Evolutionary conservation across 1,284 basidiomycete species (phyloP), one percentile per base, ranked within the genome.

Genomic region (Coniferiporia weirii): DNA sequence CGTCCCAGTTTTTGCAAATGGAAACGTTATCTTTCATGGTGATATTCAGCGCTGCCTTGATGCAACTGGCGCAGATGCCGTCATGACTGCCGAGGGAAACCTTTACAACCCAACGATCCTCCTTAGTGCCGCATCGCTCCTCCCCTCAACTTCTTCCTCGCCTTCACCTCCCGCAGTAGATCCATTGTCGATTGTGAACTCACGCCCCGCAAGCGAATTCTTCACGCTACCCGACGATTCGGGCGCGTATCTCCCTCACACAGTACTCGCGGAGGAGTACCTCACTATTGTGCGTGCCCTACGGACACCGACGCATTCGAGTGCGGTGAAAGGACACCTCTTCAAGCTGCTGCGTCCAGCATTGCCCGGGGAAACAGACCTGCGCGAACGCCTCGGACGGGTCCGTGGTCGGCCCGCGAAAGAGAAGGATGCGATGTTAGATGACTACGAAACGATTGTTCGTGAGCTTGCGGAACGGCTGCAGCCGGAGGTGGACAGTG

Each of bases 51-150:
- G 78, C 5, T 96, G 94, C 69, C 73, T 99, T 22, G 78, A 80
- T 13, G 79, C 81, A 38, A 99, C 96, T 0, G 90, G 93, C 1
- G 89, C 85, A 3, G 93, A 98, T 67, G 96, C 87, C 0, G 85
- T 98, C 63, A 98, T 98, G 95, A 89, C 85, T 55, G 96, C 96
- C 0, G 96, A 99, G 73, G 96, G 93, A 0, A 91, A 97, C 66
- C 76, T 99, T 1, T 97, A 97, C 71, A 98, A 98, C 69, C 91
- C 93, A 0, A 86, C 93, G 0, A 70, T 98, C 10, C 98, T 98
- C 66, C 50, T 57, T 13, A 34, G 65, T 67, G 0, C 64, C 68
- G 13, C 57, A 65, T 1, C 47, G 59, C 4, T 40, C 53, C 40
- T 61, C 53, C 64, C 50, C 56, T 38, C 52, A 54, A 43, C 52